Base-by-base conservation (phyloP, 345 rosid genomes). In the Barbarea vulgaris region DNA sequence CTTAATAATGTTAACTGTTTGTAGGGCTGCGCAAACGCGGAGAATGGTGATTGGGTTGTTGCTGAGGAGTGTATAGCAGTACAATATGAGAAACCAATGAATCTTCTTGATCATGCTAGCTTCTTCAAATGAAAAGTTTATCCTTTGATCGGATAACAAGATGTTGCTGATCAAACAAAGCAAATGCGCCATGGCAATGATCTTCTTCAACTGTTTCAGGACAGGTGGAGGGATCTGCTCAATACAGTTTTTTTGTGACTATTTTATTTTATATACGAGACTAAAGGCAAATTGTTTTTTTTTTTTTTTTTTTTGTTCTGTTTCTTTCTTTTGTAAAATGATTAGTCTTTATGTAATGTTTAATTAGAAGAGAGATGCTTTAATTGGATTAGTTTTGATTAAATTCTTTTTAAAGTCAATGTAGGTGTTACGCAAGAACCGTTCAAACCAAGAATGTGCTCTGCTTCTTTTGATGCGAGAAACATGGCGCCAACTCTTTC, bases 201-300 rank as follows among this genome's bases (percentile, higher is more conserved):
- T 93, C 97, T 83, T 91, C 92, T 85, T 89, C 96, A 31, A 84
- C 87, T 36, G 93, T 86, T 79, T 86, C 94, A 37, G 95, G 94
- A 69, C 93, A 91, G 65, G 88, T 87, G 69, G 25, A 24, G 28
- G 28, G 28, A 27, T 27, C 28, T 3, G 28, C 28, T 27, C 28
- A 27, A 27, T 4, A 27, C 28, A 27, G 28, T 27, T 27, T 27
- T 27, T 27, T 30, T 6, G 3, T 28, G 30, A 0, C 30, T 28
- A 28, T 28, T 28, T n/a, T n/a, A n/a, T n/a, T 27, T 27, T 28
- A 30, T 46, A 46, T 56, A 24, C 5, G 50, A 9, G 30, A 52
- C 75, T n/a, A 64, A 2, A 50, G 42, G 19, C 11, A 2, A 17
- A 46, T 9, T 36, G 0, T 11, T 27, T 1, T 25, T 22, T 24